Base-by-base conservation (phyloP, 2,329 filamentous ascomycete species). In the Fusarium longipes region DNA sequence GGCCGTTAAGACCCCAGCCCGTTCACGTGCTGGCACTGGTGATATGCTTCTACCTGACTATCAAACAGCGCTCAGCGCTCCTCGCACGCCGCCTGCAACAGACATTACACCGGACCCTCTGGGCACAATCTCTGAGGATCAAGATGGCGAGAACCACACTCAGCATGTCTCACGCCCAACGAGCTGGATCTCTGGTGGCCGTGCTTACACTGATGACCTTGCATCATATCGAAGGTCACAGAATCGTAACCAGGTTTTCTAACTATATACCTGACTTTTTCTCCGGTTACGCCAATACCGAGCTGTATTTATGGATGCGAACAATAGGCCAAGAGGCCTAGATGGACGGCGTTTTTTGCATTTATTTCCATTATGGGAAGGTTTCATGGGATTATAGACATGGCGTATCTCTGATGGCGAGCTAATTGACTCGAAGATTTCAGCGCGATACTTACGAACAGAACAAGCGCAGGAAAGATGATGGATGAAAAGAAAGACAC, bases 1-100 rank as follows among this genome's bases (percentile, higher is more conserved):
- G 2, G 91, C 91, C 0, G 87, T 93, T 25, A 87, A 86, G 65
- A 87, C 89, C 1, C 87, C 88, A 7, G 85, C 87, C 17, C 83
- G 86, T 49, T 82, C 84, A 32, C 82, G 82, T 15, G 83, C 80
- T 47, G 82, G 82, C 40, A 77, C 82, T 8, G 82, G 83, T 22
- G 82, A 82, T 30, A 76, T 80, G 7, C 77, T 77, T 14, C 82
- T 92, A 8, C 91, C 91, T 1, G 88, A 91, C 73, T 93, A 93
- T 73, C 79, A 84, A 56, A 85, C 89, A 4, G 89, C 87, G 1
- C 79, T 86, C 40, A 86, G 83, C 69, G 82, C 82, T 27, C 86
- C 87, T 8, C 75, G 76, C 20, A 83, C 84, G 14, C 82, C 84
- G 3, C 80, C 80, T 2, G 77, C 77, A 20, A 73, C 69, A 6